These are phyloP conservation scores for Fusarium multiceps DNA, from an alignment of 2,329 filamentous ascomycete genomes.

Conservation along the genomic window DNA sequence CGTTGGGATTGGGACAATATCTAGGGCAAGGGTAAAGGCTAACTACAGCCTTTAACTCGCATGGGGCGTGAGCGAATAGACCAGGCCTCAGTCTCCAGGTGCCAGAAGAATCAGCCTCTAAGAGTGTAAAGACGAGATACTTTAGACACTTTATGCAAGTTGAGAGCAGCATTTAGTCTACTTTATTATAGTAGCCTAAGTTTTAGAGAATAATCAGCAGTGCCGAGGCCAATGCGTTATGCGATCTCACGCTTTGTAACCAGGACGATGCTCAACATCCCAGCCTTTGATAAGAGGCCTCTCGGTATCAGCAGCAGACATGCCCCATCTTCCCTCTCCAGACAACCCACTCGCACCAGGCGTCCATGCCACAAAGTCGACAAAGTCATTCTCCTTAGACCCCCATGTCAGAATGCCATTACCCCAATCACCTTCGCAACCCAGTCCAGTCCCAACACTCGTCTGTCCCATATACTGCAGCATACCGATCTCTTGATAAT, in stretches of 20 bases:
- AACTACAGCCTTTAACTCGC: too few species aligned
- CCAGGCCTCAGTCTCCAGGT: too few species aligned
- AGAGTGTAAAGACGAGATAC: too few species aligned
- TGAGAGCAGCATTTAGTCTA: too few species aligned
- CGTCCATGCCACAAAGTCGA: neutral
- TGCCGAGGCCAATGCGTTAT: too few species aligned
- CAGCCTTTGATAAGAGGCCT: neutral
- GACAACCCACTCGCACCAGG: rapidly evolving
- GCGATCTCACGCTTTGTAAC: neutral
- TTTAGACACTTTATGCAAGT: too few species aligned
- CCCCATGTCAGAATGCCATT: neutral
- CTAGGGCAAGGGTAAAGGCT: neutral
- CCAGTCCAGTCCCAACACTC: neutral
- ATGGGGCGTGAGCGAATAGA: too few species aligned
- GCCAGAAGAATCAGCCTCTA: too few species aligned
- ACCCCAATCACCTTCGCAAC: neutral
- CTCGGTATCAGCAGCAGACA: neutral
- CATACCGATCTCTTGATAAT: neutral
- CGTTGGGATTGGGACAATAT: neutral
- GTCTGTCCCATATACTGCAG: neutral
- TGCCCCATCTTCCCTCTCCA: neutral
- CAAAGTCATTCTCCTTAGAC: neutral
- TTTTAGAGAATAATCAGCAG: too few species aligned
- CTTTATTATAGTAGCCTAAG: too few species aligned
- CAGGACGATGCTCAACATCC: neutral